These are phyloP conservation scores for Cucumis cinereus DNA, from an alignment of 306 rosid species.

Conservation along the genomic window DNA sequence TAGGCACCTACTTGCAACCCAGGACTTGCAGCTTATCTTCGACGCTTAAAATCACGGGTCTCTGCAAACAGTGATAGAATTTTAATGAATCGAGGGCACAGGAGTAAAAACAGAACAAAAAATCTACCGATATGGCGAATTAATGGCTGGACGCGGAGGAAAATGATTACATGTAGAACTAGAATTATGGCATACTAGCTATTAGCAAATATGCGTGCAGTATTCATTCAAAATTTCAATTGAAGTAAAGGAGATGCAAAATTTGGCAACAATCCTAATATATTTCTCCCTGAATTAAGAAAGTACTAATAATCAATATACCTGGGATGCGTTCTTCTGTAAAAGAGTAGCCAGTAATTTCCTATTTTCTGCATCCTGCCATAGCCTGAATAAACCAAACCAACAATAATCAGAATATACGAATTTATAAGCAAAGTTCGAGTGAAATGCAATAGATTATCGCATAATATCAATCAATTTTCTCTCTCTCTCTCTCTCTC, in stretches of 20 bases:
- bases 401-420: not conserved
- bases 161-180: not conserved
- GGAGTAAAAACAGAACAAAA: not conserved
- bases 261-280: not conserved
- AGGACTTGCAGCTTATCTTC: conserved; percentile 79
- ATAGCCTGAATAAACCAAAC: conserved; percentile 41
- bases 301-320: conserved; percentile 4
- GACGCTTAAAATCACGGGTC: conserved; percentile 71
- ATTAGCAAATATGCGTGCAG: not conserved
- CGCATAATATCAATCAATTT: not conserved
- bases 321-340: conserved; percentile 58
- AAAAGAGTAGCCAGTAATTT: conserved; percentile 55
- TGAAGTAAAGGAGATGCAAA: not conserved
- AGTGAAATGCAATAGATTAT: not conserved
- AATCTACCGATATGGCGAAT: not conserved
- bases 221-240: not conserved
- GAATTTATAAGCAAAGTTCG: not conserved
- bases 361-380: conserved; percentile 97
- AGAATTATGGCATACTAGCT: not conserved
- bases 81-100: not conserved
- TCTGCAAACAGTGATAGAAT: conserved; percentile 26
- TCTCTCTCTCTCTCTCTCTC: not conserved
- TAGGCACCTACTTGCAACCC: conserved; percentile 61
- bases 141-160: not conserved
- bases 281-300: not conserved